Conservation (phyloP, 139 green algal genomes). For the Micractinium conductrix region DNA sequence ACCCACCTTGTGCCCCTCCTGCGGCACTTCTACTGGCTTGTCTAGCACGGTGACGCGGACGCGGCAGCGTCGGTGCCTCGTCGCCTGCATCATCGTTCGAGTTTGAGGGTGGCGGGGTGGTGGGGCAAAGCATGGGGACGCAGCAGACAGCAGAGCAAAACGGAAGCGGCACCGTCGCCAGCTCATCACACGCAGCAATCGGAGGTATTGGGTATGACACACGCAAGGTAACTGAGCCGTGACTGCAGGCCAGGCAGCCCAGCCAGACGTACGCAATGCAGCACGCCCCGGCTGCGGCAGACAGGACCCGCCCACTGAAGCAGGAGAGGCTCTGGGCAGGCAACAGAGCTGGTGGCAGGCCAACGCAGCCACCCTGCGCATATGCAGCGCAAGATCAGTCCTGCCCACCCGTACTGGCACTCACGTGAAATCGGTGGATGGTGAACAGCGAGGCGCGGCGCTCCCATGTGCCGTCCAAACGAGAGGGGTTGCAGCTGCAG, state of each 20-base stretch:
- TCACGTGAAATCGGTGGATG: neutral
- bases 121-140: no score
- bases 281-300: neutral
- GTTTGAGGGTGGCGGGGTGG: no score
- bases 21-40: neutral
- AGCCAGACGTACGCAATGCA: neutral
- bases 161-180: no score
- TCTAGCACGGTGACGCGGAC: neutral
- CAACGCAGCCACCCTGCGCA: neutral
- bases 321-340: neutral
- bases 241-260: no score
- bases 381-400: neutral
- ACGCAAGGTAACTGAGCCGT: no score
- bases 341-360: no score
- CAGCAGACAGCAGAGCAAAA: neutral
- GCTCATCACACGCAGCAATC: no score
- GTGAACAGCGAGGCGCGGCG: slow-evolving; percentile 11
- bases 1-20: slow-evolving; percentile 8
- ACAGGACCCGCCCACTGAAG: no score
- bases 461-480: neutral
- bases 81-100: neutral
- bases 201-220: no score
- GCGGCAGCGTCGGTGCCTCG: neutral
- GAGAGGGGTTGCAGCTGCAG: neutral
- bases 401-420: neutral